Conservation (phyloP, 371 early-diverging fungal species). For the Paraphysoderma sedebokerense region DNA sequence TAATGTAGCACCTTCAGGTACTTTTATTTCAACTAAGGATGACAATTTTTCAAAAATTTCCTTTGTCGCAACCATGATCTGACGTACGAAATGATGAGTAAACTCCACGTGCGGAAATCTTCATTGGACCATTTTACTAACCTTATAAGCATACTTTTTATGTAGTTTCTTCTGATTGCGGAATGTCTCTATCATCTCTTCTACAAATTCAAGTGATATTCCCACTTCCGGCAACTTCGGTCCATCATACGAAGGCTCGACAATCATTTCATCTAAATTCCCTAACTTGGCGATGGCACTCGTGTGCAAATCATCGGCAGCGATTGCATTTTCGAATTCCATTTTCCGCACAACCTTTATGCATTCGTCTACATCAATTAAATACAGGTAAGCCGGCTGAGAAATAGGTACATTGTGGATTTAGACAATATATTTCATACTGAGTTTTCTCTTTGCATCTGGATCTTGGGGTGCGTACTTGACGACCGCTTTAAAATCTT, state of each 20-base stretch:
- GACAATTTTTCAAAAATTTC: slow-evolving; percentile 48
- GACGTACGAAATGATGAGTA: background rate
- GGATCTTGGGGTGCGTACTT: slow-evolving; percentile 24
- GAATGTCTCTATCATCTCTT: slow-evolving; percentile 56
- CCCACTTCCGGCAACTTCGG: slow-evolving; percentile 35
- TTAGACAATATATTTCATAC: background rate
- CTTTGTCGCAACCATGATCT: slow-evolving; percentile 58
- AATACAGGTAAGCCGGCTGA: background rate
- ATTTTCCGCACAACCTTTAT: slow-evolving; percentile 70
- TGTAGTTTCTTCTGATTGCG: slow-evolving; percentile 80
- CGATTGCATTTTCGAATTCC: slow-evolving; percentile 89
- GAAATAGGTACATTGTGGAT: background rate
- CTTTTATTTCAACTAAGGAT: slow-evolving; percentile 63
- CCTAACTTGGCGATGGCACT: slow-evolving; percentile 18
- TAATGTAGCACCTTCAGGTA: slow-evolving; percentile 51
- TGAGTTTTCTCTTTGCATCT: slow-evolving; percentile 21
- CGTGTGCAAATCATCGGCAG: slow-evolving; percentile 32
- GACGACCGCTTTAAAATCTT: slow-evolving; percentile 57
- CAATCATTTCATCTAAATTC: slow-evolving; percentile 24
- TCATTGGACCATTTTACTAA: slow-evolving; percentile 5
- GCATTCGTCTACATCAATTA: slow-evolving; percentile 54
- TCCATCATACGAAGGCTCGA: slow-evolving; percentile 53
- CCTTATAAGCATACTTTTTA: slow-evolving; percentile 64
- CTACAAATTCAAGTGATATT: slow-evolving; percentile 59
- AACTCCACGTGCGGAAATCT: background rate